Base-by-base conservation (phyloP, 805 yeast species). In the Ascoidea rubescens region DNA sequence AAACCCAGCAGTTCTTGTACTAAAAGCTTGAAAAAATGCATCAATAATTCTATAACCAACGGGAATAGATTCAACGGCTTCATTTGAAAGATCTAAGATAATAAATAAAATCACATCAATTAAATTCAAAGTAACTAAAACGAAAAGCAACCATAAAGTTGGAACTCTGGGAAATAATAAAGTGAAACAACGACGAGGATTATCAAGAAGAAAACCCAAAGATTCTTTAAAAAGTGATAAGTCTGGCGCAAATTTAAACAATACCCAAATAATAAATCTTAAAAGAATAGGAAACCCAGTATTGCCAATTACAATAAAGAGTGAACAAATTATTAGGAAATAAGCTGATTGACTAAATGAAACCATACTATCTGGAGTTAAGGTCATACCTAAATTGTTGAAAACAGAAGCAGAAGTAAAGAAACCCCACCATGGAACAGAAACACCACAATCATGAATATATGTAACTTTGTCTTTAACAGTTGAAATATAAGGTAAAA, bases 101-200 rank as follows among this genome's bases (percentile, higher is more conserved):
- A 88, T 74, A 64, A 89, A 93, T 43, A 93, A 70, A 6, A 91
- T 67, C 70, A 89, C 73, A 67, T 93, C 99, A 6, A 83, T 75
- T 1, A 73, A 76, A 63, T 91, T 91, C 58, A 93, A 67, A 1
- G 74, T 73, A 14, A 89, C 73, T 55, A 93, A 71, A 17, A 90
- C 86, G 53, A 79, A 72, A 50, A 89, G 72, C 47, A 93, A 71
- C 96, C 96, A 89, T 95, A 96, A 88, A 0, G 99, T 91, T 2
- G 98, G 95, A 1, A 82, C 81, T 4, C 91, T 77, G 0, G 99
- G 99, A 60, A 93, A 93, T 53, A 93, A 70, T 54, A 93, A 68
- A 4, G 98, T 89, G 62, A 91, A 93, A 64, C 99, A 93, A 61
- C 99, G 84, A 62, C 99, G 80, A 1, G 99, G 99, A 65, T 93